Conservation (phyloP, 2,329 filamentous ascomycete genomes). For the Verticillium isaacii region DNA sequence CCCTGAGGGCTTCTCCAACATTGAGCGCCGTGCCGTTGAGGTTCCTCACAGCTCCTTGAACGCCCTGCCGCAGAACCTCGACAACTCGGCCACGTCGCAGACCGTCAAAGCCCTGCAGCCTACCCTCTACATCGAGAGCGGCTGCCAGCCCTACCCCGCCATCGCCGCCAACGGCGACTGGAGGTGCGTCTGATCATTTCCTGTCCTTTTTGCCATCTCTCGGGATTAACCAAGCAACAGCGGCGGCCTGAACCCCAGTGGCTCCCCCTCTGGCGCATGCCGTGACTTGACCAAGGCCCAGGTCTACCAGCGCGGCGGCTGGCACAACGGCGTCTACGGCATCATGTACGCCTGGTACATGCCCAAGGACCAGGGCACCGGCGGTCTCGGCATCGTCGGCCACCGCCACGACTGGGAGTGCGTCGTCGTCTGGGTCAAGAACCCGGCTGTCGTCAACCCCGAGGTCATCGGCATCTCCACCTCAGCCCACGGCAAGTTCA, state of each 20-base stretch:
- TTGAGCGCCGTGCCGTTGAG: background rate
- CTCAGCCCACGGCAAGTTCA: background rate
- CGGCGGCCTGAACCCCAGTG: background rate
- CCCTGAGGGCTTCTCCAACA: background rate
- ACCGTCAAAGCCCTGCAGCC: background rate
- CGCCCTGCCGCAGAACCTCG: background rate
- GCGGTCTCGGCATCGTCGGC: conserved; percentile 10
- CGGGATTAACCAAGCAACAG: background rate
- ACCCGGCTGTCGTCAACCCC: background rate
- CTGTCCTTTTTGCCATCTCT: background rate
- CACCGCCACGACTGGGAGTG: conserved; percentile 21
- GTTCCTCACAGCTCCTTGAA: background rate
- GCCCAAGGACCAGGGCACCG: conserved; percentile 36
- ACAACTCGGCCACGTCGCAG: background rate
- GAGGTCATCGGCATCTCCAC: background rate
- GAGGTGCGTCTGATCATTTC: background rate
- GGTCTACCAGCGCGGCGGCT: conserved; percentile 18
- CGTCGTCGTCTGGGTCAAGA: conserved; percentile 21
- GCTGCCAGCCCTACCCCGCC: background rate
- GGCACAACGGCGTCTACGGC: conserved; percentile 22
- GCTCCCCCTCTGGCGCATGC: background rate
- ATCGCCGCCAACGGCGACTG: background rate
- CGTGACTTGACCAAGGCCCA: background rate
- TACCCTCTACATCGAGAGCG: background rate
- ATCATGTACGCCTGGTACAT: conserved; percentile 42